Evolutionary conservation across 1,284 basidiomycete species (phyloP).

Genomic region (Malassezia psittaci): DNA sequence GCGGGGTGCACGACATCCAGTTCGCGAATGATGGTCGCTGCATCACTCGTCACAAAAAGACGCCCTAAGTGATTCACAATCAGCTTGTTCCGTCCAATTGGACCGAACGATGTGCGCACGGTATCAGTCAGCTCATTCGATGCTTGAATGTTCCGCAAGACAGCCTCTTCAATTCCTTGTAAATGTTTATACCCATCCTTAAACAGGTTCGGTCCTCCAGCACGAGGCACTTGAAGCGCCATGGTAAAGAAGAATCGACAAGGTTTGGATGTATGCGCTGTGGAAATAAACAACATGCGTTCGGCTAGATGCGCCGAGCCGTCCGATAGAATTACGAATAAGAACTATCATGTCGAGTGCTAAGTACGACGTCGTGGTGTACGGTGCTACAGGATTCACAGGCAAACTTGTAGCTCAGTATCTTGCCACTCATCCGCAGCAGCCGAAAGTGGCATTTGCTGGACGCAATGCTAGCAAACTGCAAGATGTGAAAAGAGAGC

Average conservation of each 20-base stretch:
- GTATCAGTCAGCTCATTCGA: slow-evolving; percentile 87
- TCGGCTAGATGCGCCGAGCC: not conserved
- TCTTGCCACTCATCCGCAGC: slow-evolving; percentile 24
- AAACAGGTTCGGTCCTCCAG: slow-evolving; percentile 79
- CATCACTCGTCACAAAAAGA: slow-evolving; percentile 95
- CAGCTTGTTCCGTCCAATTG: slow-evolving; percentile 60
- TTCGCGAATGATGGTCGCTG: slow-evolving; percentile 95
- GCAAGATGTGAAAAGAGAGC: slow-evolving; percentile 17
- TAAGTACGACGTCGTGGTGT: slow-evolving; percentile 29
- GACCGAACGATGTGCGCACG: slow-evolving; percentile 89
- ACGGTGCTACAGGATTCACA: slow-evolving; percentile 42
- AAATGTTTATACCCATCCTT: slow-evolving; percentile 63
- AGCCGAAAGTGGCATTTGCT: slow-evolving; percentile 30
- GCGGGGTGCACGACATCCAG: slow-evolving; percentile 97
- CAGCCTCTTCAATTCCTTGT: slow-evolving; percentile 82
- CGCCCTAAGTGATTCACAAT: slow-evolving; percentile 65
- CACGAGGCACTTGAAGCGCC: slow-evolving; percentile 88
- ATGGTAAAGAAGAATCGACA: slow-evolving; percentile 50
- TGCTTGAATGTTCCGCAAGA: slow-evolving; percentile 77
- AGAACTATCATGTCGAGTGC: slow-evolving; percentile 16
- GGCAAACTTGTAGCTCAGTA: slow-evolving; percentile 29
- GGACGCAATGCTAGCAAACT: slow-evolving; percentile 30
- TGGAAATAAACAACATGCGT: not conserved
- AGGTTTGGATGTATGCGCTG: not conserved
- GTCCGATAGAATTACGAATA: not conserved